phyloP scores from a whole-genome alignment of 164 flowering plant genomes.

The Brasenia schreberi region DNA sequence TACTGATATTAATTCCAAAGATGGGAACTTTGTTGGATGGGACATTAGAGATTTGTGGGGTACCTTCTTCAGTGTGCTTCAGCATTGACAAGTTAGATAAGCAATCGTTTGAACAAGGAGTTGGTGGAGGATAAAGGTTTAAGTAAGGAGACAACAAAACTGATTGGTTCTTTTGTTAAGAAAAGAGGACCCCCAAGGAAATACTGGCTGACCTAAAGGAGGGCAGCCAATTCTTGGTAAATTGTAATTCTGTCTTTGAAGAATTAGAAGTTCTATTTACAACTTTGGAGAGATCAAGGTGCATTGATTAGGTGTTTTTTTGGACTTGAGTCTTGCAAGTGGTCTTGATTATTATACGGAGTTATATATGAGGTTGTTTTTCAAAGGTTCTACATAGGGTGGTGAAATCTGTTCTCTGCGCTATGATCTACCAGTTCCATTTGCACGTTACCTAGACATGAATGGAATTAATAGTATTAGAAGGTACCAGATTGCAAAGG shows the following conservation, averaged over 20 bases:
- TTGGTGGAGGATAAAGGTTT: slow-evolving; percentile 87
- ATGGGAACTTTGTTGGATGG: too few relatives aligned
- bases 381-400: slow-evolving; percentile 27
- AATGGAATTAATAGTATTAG: too few relatives aligned
- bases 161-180: slow-evolving; percentile 72
- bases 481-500: slow-evolving; percentile 92
- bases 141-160: slow-evolving; percentile 55
- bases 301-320: slow-evolving; percentile 65
- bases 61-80: too few relatives aligned
- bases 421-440: too few relatives aligned
- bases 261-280: slow-evolving; percentile 70
- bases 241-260: slow-evolving; percentile 35
- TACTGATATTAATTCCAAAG: too few relatives aligned
- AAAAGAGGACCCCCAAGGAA: too few relatives aligned
- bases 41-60: too few relatives aligned
- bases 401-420: slow-evolving; percentile 93
- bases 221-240: slow-evolving; percentile 51
- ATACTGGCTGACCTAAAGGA: slow-evolving; percentile 49
- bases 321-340: slow-evolving; percentile 97
- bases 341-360: slow-evolving; percentile 95
- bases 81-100: too few relatives aligned
- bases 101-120: too few relatives aligned
- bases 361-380: slow-evolving; percentile 93
- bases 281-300: slow-evolving; percentile 59
- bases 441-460: too few relatives aligned